Evolutionary conservation across 305 asterid species (phyloP), one percentile per base, ranked within the genome.

Genomic region (Caryopteris hybrid): DNA sequence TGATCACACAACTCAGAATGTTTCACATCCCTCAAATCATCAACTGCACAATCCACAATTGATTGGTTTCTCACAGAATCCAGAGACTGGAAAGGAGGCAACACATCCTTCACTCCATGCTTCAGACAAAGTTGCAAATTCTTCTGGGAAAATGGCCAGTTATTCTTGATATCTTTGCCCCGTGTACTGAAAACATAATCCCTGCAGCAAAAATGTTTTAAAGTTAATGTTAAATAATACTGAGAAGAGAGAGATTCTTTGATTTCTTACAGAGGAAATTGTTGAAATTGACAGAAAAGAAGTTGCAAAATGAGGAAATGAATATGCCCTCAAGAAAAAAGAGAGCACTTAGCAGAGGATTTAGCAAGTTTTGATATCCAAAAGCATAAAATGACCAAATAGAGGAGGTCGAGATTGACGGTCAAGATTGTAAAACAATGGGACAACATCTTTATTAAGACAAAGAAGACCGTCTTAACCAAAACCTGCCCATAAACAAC

Each of bases 121-220:
- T 85, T 85, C 76, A 87, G 66, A 79, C 96, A 91, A 86, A 85
- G 89, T 65, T 87, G 93, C 81, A 94, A 78, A 64, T 75, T 84
- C 78, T 86, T 76, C 75, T 70, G 81, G 67, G 99, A 91, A 79
- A 94, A 94, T 47, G 99, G 99, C 98, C 99, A 94, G 50, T 77
- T 86, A 34, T 77, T 87, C 86, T 74, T 69, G 79, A 91, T 76
- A 80, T 88, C 86, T 79, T 89, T 91, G 76, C 75, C 81, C 64
- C 99, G 69, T 23, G 79, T 48, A 57, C 75, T 70, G 74, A 81
- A 88, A 71, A 89, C 97, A 80, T 89, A 94, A 81, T 86, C 95
- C 84, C 99, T 94, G 85, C 48, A 63, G 34, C 34, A 29, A 29
- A 52, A 68, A 67, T 34, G 34, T 13, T 6, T 8, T 8, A 60